Conservation (phyloP, 2,329 filamentous ascomycete genomes). For the Pyrenophora teres region DNA sequence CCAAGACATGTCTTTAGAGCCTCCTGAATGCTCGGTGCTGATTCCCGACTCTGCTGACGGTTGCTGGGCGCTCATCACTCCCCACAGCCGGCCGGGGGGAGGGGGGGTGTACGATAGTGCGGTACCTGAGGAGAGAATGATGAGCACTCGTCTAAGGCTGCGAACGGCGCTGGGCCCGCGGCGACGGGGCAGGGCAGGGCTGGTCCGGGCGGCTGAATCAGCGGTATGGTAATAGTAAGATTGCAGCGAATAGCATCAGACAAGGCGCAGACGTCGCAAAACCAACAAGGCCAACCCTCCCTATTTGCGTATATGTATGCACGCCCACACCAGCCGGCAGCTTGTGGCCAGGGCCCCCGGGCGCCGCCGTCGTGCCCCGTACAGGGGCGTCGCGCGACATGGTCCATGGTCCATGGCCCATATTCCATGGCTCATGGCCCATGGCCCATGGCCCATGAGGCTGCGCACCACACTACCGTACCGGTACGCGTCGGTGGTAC, state of each 20-base stretch:
- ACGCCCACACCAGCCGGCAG: conserved; percentile 16
- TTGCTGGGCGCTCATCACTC: conserved; percentile 5
- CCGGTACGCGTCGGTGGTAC: conserved; percentile 5
- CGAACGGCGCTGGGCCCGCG: conserved; percentile 25
- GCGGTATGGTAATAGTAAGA: conserved; percentile 26
- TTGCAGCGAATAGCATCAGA: conserved; percentile 18
- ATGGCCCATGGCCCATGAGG: not conserved
- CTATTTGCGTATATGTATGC: conserved; percentile 18
- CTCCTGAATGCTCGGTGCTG: conserved; percentile 4
- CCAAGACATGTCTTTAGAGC: no score
- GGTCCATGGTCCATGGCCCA: conserved; percentile 1
- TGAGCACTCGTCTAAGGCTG: conserved; percentile 8
- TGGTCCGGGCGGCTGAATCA: conserved; percentile 1
- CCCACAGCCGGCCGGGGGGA: not conserved
- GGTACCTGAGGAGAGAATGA: not conserved
- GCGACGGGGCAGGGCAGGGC: not conserved
- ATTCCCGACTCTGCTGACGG: not conserved
- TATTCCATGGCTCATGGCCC: no score
- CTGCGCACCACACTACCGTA: conserved; percentile 14
- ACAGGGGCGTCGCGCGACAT: conserved; percentile 27
- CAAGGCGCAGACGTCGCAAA: conserved; percentile 18
- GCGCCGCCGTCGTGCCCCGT: conserved; percentile 15
- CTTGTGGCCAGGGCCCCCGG: conserved; percentile 22
- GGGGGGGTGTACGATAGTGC: no score
- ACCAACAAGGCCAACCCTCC: conserved; percentile 27